These are phyloP conservation scores for Flaveria floridana DNA, from an alignment of 140 eudicot species.

Conservation along the genomic window DNA sequence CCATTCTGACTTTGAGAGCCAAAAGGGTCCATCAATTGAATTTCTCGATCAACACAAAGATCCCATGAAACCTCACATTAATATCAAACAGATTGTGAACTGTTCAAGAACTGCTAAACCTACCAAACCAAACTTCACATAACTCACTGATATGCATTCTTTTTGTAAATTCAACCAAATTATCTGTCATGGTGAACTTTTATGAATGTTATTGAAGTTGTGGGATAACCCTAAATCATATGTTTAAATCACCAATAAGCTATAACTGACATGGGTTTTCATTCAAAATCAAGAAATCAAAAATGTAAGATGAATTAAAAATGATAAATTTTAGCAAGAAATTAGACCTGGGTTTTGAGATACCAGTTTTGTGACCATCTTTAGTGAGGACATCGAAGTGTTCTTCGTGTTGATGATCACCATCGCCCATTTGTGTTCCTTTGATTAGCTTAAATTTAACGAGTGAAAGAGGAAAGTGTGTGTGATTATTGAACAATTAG, in stretches of 20 bases:
- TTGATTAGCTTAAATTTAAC: too few relatives aligned
- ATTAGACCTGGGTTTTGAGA: constrained; percentile 69
- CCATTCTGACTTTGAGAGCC: neutral
- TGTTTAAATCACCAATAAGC: neutral
- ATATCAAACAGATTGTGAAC: constrained; percentile 12
- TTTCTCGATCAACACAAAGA: constrained; percentile 20
- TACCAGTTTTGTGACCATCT: constrained; percentile 68
- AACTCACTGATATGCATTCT: neutral
- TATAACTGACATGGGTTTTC: neutral
- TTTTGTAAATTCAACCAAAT: neutral
- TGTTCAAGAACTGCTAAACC: constrained; percentile 2
- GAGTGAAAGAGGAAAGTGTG: neutral
- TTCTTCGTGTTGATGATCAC: constrained; percentile 33
- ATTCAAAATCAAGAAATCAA: neutral
- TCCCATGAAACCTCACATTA: neutral
- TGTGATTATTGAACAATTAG: neutral
- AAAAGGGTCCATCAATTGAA: neutral
- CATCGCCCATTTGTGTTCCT: constrained; percentile 24
- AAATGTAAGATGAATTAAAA: neutral
- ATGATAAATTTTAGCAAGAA: neutral
- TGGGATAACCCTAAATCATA: neutral
- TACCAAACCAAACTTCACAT: neutral
- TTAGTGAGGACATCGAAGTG: constrained; percentile 68
- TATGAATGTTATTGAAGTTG: too few relatives aligned
- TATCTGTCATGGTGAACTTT: neutral